phyloP scores from a whole-genome alignment of 495 filamentous ascomycete genomes.

The Penicillium arizonense region DNA sequence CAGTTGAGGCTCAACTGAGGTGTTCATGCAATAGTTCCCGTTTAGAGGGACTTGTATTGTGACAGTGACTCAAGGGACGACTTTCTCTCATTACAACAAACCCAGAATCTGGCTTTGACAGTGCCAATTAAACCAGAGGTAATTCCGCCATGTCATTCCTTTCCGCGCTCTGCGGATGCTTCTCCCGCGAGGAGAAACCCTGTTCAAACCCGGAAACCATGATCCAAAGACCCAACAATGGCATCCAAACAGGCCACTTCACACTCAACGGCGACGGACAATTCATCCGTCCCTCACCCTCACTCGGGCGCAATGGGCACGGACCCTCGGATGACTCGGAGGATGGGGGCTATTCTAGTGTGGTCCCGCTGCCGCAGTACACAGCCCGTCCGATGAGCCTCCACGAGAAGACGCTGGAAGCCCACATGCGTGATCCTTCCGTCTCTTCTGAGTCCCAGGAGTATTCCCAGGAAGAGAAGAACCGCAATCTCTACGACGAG shows the following conservation, averaged over 20 bases:
- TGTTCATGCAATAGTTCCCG: background rate
- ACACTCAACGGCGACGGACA: constrained; percentile 19
- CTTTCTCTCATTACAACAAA: background rate
- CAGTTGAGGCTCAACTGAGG: constrained; percentile 5
- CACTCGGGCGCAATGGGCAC: constrained; percentile 11
- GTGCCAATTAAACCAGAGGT: background rate
- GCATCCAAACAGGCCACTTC: constrained; percentile 49
- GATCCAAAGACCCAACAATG: constrained; percentile 22
- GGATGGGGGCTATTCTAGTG: constrained; percentile 32
- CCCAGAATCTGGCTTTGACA: background rate
- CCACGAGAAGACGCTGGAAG: constrained; percentile 44
- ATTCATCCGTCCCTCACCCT: constrained; percentile 17
- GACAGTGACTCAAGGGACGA: background rate
- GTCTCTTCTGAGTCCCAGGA: constrained; percentile 25
- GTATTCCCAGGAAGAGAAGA: constrained; percentile 33
- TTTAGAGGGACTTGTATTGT: background rate
- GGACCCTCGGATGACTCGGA: constrained; percentile 20
- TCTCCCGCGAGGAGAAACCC: constrained; percentile 14
- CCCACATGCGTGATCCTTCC: constrained; percentile 36
- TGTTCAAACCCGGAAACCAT: constrained; percentile 15
- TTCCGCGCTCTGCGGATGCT: constrained; percentile 30
- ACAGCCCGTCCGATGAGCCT: constrained; percentile 40
- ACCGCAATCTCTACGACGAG: constrained; percentile 27
- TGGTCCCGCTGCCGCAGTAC: constrained; percentile 42
- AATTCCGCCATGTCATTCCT: constrained; percentile 28